Evolutionary conservation across 2,329 filamentous ascomycete genomes (phyloP), one percentile per base, ranked within the genome.

Genomic region (Diaporthe ilicicola): DNA sequence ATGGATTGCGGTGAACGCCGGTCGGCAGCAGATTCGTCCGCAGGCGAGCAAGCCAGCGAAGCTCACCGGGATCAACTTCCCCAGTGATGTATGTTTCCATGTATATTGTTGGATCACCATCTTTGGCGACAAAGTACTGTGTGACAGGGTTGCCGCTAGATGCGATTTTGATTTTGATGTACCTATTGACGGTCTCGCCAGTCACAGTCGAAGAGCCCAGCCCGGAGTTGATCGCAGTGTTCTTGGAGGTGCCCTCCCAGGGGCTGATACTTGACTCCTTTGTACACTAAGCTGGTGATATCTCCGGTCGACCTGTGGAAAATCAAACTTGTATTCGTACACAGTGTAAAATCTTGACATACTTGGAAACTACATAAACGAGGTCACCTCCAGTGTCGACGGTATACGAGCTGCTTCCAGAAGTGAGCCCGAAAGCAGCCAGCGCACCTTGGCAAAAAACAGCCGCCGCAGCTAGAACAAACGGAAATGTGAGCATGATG

Each of bases 11-110:
- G 62, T 82, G 81, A 17, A 61, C 55, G 17, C 55, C 55, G 15
- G 37, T 61, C 1, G 87, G 85, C 4, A 90, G 80, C 62, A 84
- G 76, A 51, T 81, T 80, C 13, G 85, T 81, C 66, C 88, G 84
- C 9, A 92, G 84, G 34, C 90, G 88, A 66, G 89, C 87, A 74
- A 92, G 90, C 81, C 87, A 92, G 61, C 90, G 88, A 59, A 92
- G 80, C 80, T 92, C 90, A 48, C 88, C 88, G 22, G 90, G 80
- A 9, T 77, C 77, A 2, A 88, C 88, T 74, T 90, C 82, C 48
- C 82, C 86, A 0, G 85, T 89, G 70, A 87, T 92, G 76, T 91
- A 84, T 2, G 90, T 92, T 7, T 87, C 88, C 83, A 90, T 86
- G 76, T 87, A 88, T 71, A 92, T 85, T 34, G 84, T 87, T 70